Evolutionary conservation across 2,329 filamentous ascomycete genomes (phyloP), one percentile per base, ranked within the genome.

Genomic region (Fusarium coicis): DNA sequence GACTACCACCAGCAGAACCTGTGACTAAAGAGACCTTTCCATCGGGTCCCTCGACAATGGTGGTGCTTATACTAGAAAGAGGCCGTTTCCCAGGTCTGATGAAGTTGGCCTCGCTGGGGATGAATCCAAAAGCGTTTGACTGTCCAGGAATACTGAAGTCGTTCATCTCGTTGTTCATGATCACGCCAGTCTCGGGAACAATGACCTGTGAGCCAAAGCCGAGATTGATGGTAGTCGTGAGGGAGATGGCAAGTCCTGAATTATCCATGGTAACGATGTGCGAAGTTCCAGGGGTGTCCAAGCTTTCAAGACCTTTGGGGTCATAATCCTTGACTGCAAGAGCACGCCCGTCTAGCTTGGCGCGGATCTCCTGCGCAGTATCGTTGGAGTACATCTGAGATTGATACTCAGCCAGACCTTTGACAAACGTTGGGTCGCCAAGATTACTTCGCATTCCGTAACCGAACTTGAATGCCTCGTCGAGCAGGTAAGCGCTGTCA

Each of bases 141-240:
- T 85, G 83, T 37, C 88, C 89, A 0, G 94, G 93, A 56, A 95
- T 93, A 39, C 90, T 93, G 81, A 97, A 97, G 80, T 96, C 93
- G 83, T 89, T 86, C 84, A 87, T 87, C 76, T 89, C 85, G 68
- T 88, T 82, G 77, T 89, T 90, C 83, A 95, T 91, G 58, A 95
- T 92, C 47, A 96, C 85, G 6, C 94, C 94, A 0, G 93, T 96
- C 78, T 96, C 93, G 0, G 94, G 94, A 0, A 96, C 89, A 75
- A 96, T 89, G 49, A 97, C 76, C 7, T 88, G 87, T 14, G 90
- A 93, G 16, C 94, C 94, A 74, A 97, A 97, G 4, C 93, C 85
- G 12, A 94, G 85, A 80, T 97, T 97, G 68, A 97, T 85, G 0
- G 94, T 97, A 0, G 93, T 95, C 0, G 94, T 97, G 5, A 95